Percentiles rank a stretch among this genome's conserved stretches.
Conservation (phyloP, 2,329 filamentous ascomycete genomes). For the Ceratocystis cacaofunesta region DNA sequence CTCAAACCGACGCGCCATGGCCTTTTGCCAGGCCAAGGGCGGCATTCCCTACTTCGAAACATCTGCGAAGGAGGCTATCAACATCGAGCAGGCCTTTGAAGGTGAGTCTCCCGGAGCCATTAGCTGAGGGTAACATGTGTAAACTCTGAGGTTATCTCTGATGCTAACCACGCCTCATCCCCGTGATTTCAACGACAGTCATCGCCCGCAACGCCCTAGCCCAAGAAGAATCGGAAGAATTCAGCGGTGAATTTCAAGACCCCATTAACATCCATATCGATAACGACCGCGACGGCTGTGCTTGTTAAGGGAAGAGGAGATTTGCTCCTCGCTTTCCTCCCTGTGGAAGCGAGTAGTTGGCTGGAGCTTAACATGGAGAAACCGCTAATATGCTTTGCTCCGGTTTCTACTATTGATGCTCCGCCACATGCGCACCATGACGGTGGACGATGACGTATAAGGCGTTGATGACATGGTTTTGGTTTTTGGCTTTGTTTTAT, state of each 20-base stretch:
- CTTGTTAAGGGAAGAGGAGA: conserved; percentile 47
- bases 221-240: conserved; percentile 96
- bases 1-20: conserved; percentile 87
- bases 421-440: neutral
- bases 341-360: neutral
- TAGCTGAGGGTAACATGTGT: too few relatives aligned
- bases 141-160: too few relatives aligned
- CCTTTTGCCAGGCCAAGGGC: conserved; percentile 94
- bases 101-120: conserved; percentile 28
- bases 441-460: conserved; percentile 1
- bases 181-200: conserved; percentile 36
- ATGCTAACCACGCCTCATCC: neutral
- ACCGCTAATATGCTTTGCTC: too few relatives aligned
- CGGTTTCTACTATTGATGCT: neutral
- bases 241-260: conserved; percentile 91
- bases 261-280: conserved; percentile 97
- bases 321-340: too few relatives aligned
- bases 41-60: conserved; percentile 99
- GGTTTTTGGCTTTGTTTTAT: conserved; percentile 5
- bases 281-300: conserved; percentile 81
- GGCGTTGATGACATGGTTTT: conserved; percentile 10
- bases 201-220: conserved; percentile 91
- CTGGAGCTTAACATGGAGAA: too few relatives aligned
- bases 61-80: conserved; percentile 95
- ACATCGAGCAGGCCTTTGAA: conserved; percentile 73